phyloP scores from a whole-genome alignment of 2,329 filamentous ascomycete genomes.

The Botryotinia globosa region DNA sequence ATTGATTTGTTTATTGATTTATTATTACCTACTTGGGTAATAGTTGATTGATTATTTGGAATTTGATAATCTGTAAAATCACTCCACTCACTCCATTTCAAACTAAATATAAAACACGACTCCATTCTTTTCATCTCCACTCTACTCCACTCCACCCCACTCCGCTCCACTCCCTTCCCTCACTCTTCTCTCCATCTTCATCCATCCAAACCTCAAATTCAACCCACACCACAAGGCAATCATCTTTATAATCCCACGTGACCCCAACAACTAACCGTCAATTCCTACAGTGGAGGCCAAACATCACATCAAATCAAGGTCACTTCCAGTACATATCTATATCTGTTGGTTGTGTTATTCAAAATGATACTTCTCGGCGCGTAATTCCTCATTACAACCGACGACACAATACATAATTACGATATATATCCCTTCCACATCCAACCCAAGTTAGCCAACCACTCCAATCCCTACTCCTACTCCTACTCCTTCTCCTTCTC shows the following conservation, averaged over 20 bases:
- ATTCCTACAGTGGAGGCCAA: neutral
- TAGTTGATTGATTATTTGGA: too few species aligned
- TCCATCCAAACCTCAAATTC: neutral
- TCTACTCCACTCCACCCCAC: neutral
- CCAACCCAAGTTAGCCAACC: neutral
- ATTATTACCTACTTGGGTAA: too few species aligned
- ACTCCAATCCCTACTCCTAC: too few species aligned
- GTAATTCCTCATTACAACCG: neutral
- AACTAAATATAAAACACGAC: slow-evolving; percentile 4
- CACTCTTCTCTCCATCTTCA: neutral
- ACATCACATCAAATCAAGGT: neutral
- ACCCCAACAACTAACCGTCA: neutral
- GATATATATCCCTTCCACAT: neutral
- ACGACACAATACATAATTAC: too few species aligned
- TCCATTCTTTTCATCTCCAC: slow-evolving; percentile 3
- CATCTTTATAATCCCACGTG: neutral
- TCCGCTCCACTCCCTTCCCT: too few species aligned
- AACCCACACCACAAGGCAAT: neutral
- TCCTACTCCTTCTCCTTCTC: too few species aligned
- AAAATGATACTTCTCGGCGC: neutral
- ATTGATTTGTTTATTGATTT: neutral
- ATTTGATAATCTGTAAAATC: neutral
- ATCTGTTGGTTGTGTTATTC: neutral
- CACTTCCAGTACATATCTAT: neutral
- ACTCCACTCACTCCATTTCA: neutral